These are phyloP conservation scores for Gleditsia sinensis DNA, from an alignment of 306 rosid genomes.

Conservation along the genomic window DNA sequence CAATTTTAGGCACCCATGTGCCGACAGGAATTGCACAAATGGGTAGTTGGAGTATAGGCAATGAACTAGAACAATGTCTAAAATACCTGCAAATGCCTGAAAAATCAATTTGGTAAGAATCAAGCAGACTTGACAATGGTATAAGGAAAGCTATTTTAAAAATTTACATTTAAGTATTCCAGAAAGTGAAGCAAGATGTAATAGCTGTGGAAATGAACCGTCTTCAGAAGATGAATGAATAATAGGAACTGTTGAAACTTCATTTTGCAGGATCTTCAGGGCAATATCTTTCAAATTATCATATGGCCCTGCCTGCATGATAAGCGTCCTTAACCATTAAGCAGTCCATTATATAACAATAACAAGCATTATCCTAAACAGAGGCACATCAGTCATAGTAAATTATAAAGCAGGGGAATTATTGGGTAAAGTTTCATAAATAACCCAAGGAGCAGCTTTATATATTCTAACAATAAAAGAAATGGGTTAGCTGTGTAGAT, in stretches of 20 bases:
- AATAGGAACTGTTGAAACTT: constrained; percentile 86
- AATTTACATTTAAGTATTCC: constrained; percentile 84
- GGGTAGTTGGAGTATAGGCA: constrained; percentile 86
- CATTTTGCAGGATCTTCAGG: constrained; percentile 76
- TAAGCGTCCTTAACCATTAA: constrained; percentile 14
- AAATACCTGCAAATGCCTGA: constrained; percentile 97
- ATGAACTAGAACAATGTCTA: constrained; percentile 70
- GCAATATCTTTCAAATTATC: constrained; percentile 85
- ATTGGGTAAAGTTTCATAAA: neutral
- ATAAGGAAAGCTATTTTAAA: constrained; percentile 14
- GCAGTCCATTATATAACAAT: neutral
- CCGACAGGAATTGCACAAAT: constrained; percentile 82
- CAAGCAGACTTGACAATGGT: constrained; percentile 18
- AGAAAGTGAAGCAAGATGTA: constrained; percentile 94
- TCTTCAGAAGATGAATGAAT: constrained; percentile 80
- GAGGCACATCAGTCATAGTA: neutral
- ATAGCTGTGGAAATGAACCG: constrained; percentile 80
- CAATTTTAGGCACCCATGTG: constrained; percentile 94
- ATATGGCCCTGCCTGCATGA: constrained; percentile 79
- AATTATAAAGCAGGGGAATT: neutral
- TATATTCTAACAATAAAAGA: neutral
- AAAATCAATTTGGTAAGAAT: constrained; percentile 53
- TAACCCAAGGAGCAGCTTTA: constrained; percentile 10
- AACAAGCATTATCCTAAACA: neutral
- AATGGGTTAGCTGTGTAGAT: neutral